A percentile compares a stretch with the other conserved stretches of the same genome.
Evolutionary conservation across 352 stramenopile genomes (phyloP).

Genomic region (Nothophytophthora sp.): DNA sequence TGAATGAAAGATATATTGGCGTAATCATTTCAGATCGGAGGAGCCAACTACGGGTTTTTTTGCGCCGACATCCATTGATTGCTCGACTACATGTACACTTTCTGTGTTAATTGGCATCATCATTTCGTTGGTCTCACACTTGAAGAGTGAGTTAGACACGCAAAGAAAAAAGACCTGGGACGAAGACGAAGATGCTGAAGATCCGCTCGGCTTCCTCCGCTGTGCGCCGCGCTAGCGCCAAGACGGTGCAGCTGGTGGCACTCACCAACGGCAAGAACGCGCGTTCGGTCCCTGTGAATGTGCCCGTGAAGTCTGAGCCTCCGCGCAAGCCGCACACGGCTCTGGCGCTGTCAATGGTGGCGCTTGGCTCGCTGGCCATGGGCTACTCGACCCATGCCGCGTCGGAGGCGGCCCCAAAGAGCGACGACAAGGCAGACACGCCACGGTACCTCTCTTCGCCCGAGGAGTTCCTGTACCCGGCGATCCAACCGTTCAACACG

Average conservation of each 20-base stretch:
- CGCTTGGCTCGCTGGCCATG: conserved; percentile 22
- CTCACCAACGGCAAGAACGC: conserved; percentile 21
- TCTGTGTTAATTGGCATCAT: too few relatives aligned
- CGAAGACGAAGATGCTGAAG: conserved; percentile 12
- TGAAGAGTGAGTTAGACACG: too few relatives aligned
- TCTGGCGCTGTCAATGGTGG: conserved; percentile 26
- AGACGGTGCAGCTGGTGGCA: conserved; percentile 32
- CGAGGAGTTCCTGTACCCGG: conserved; percentile 84
- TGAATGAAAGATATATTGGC: too few relatives aligned
- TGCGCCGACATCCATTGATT: too few relatives aligned
- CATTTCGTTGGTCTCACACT: neutral
- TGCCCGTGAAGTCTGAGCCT: conserved; percentile 17
- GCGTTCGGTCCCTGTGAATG: conserved; percentile 18
- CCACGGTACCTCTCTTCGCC: conserved; percentile 43
- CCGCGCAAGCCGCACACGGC: conserved; percentile 10
- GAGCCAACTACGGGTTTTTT: too few relatives aligned
- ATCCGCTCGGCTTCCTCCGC: conserved; percentile 16
- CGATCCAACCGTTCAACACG: conserved; percentile 79
- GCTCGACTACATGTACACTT: too few relatives aligned
- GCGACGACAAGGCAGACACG: neutral
- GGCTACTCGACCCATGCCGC: conserved; percentile 26
- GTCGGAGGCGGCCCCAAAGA: conserved; percentile 13
- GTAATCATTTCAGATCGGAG: too few relatives aligned
- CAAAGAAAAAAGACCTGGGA: neutral
- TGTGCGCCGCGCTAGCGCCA: conserved; percentile 16